Evolutionary conservation across 208 protist genomes (phyloP), one percentile per base, ranked within the genome.

Genomic region (Trypanosoma brucei): DNA sequence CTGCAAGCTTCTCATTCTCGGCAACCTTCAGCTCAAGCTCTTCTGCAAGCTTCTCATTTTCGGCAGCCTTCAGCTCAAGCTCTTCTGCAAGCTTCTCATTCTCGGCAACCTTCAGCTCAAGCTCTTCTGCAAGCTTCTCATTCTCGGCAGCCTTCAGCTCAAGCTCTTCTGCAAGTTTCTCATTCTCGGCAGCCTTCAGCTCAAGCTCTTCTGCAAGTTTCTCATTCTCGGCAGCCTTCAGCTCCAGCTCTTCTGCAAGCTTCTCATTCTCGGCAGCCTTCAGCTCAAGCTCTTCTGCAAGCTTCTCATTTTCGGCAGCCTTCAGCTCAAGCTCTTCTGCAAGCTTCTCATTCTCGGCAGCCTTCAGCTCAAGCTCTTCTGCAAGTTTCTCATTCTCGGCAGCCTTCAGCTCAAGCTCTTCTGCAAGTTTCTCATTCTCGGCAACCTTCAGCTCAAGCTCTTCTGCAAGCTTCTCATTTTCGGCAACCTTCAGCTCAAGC

Each of bases 371-470:
- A 1, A 77, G 65, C 35, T 70, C 70, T 8, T 55, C 65, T 30
- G 44, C 55, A 2, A 62, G 67, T 62, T 70, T 65, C 66, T 72
- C 66, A 55, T 72, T 62, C 37, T 76, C 77, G 8, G 73, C 72
- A 42, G 68, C 65, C 67, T 70, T 72, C 50, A 59, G 72, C 46
- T 78, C 68, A 13, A 78, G 53, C 49, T 82, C 76, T n/a, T 82
- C 76, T 5, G 74, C 42, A 1, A 71, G 68, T 0, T 55, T 68
- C 52, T 79, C 72, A 30, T 76, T 65, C 52, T 83, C 77, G 40
- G 65, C 68, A 13, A 56, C 55, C 56, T 72, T 59, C 48, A 65
- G 65, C 5, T 83, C 66, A 2, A 67, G 57, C 55, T 83, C 77
- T 0, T 79, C 72, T 5, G 49, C 55, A 31, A 79, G 39, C 3